Evolutionary conservation across 768 basidiomycete species (phyloP).

Genomic region (Tylopilus subfusipes): DNA sequence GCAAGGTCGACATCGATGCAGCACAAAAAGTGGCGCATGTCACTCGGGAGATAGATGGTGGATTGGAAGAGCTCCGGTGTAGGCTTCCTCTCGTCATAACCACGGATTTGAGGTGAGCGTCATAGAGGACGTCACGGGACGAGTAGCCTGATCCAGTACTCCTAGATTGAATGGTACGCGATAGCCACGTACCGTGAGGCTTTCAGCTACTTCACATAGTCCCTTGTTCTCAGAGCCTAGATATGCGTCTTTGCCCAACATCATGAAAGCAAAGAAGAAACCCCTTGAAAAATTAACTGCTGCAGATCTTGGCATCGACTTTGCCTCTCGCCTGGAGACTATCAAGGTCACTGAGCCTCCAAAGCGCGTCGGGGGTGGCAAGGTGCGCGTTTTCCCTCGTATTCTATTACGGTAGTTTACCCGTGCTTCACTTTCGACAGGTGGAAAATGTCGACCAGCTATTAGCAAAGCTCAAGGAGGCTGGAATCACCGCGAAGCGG

Average conservation of each 20-base stretch:
- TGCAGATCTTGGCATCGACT: conserved; percentile 78
- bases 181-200: neutral
- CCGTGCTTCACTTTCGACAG: conserved; percentile 28
- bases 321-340: conserved; percentile 78
- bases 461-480: conserved; percentile 84
- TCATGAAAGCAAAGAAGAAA: conserved; percentile 99
- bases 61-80: conserved; percentile 77
- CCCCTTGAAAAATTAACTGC: conserved; percentile 80
- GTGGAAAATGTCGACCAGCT: conserved; percentile 87
- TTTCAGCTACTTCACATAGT: neutral
- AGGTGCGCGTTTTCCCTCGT: conserved; percentile 44
- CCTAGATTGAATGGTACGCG: conserved; percentile 67
- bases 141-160: neutral
- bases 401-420: neutral
- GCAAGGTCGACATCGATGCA: conserved; percentile 72
- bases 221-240: conserved; percentile 66
- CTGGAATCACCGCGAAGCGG: conserved; percentile 49
- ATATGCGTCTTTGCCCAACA: conserved; percentile 95
- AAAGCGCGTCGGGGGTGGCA: conserved; percentile 85
- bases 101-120: conserved; percentile 81
- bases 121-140: neutral
- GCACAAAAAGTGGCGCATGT: conserved; percentile 64
- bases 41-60: conserved; percentile 92
- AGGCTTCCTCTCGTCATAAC: conserved; percentile 83
- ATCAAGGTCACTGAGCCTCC: conserved; percentile 88